Conservation (phyloP, 2,329 filamentous ascomycete species). For the Fusarium sp. region DNA sequence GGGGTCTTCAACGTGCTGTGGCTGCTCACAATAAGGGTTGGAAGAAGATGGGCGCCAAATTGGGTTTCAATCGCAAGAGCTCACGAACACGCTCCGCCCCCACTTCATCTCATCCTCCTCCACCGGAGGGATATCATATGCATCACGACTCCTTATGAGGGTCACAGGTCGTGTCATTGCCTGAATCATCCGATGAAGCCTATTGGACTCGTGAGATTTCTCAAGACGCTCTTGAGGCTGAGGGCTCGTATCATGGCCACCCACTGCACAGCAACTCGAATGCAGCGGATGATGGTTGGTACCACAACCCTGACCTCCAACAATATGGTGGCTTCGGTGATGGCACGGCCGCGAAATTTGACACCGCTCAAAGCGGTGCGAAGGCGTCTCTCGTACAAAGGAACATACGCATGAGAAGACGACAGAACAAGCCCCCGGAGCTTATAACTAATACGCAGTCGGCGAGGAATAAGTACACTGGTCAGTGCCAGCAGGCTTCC, state of each 20-base stretch:
- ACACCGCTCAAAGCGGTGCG: constrained; percentile 15
- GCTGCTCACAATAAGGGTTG: constrained; percentile 67
- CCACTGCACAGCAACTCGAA: constrained; percentile 46
- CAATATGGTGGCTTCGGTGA: constrained; percentile 49
- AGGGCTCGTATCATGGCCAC: constrained; percentile 59
- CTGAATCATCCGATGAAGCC: constrained; percentile 48
- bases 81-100: constrained; percentile 56
- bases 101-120: constrained; percentile 55
- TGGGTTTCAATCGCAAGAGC: constrained; percentile 67
- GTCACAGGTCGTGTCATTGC: constrained; percentile 66
- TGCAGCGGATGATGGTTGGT: constrained; percentile 32
- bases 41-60: constrained; percentile 72
- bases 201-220: constrained; percentile 34
- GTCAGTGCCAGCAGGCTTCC: constrained; percentile 2
- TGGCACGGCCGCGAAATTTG: constrained; percentile 62
- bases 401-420: constrained; percentile 40
- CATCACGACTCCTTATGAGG: constrained; percentile 63
- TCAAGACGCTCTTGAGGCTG: constrained; percentile 48
- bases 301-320: constrained; percentile 31
- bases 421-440: constrained; percentile 25
- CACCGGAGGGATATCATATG: constrained; percentile 50
- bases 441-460: constrained; percentile 3
- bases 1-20: constrained; percentile 64
- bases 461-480: not conserved
- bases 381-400: constrained; percentile 38